Evolutionary conservation across 2,329 filamentous ascomycete genomes (phyloP).

Genomic region (Septoria petroselini): DNA sequence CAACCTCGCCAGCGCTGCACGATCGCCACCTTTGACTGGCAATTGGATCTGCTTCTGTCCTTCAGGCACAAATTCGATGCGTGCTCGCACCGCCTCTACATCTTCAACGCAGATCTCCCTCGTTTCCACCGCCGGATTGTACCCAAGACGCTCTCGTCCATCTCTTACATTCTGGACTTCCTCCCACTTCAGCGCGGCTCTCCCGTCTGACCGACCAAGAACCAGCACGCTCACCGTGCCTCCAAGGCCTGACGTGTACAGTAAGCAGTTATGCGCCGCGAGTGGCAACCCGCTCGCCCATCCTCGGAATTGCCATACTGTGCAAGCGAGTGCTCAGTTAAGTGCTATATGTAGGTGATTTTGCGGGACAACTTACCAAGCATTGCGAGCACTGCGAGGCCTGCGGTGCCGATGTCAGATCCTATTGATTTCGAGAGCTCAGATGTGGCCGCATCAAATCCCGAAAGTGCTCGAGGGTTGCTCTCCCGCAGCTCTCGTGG

Average conservation of each 20-base stretch:
- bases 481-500: conserved; percentile 6
- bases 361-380: conserved; percentile 18
- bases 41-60: conserved; percentile 20
- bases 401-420: conserved; percentile 15
- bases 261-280: conserved; percentile 22
- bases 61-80: conserved; percentile 19
- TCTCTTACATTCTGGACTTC: conserved; percentile 29
- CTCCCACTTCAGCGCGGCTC: conserved; percentile 22
- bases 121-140: conserved; percentile 28
- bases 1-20: conserved; percentile 32
- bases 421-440: conserved; percentile 1
- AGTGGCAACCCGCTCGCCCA: conserved; percentile 24
- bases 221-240: conserved; percentile 22
- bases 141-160: conserved; percentile 30
- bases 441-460: conserved; percentile 7
- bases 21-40: conserved; percentile 27
- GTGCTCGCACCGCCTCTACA: conserved; percentile 27
- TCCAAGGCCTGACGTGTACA: conserved; percentile 16
- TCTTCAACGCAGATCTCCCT: conserved; percentile 28
- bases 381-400: conserved; percentile 20
- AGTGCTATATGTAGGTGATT: no score
- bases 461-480: conserved; percentile 10
- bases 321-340: not conserved
- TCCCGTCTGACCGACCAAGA: conserved; percentile 27
- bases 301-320: conserved; percentile 30